Base-by-base conservation (phyloP, 352 stramenopile genomes). In the Pseudoperonospora humuli region DNA sequence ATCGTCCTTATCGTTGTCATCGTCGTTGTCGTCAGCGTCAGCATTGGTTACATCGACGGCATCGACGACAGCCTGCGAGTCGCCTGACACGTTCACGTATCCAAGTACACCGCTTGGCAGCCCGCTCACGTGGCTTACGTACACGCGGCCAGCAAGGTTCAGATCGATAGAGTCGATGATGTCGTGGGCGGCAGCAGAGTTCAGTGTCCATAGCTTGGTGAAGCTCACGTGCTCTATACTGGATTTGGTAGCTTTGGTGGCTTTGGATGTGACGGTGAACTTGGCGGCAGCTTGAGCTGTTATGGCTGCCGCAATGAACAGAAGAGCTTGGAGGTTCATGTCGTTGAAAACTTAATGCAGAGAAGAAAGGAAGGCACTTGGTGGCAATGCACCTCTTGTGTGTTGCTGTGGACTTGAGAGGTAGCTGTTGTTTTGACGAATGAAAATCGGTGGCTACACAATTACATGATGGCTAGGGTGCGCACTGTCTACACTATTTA, bases 1-100 rank as follows among this genome's bases (percentile, higher is more conserved):
- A 1, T 11, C 57, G 21, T 53, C 56, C 14, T 57, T 54, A 18
- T 32, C 26, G 14, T 15, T 32, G 9, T n/a, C 26, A 32, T 61
- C 53, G 28, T 64, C 39, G 9, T 52, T 52, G 25, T 49, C 52
- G 10, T 44, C 31, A 19, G 14, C 23, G 19, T 58, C 49, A 13
- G 52, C 49, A 17, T 61, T 64, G 41, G 19, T 50, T 15, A 62
- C 45, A 0, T 20, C 40, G 13, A 69, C 45, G 2, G 60, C 55
- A 19, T 69, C 46, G 14, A 69, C 55, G 0, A 60, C 44, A 1
- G 42, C 24, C 32, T 61, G 37, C 21, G 55, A 63, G 36, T 62
- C 43, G 7, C 55, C 60, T n/a, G 60, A 60, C 21, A 70, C 60
- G 20, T 63, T 66, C 35, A 70, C 60, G 37, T 70, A 70, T 2